These are phyloP conservation scores for Cryptococcus sp. DNA, from an alignment of 1,284 basidiomycete species.

Conservation along the genomic window DNA sequence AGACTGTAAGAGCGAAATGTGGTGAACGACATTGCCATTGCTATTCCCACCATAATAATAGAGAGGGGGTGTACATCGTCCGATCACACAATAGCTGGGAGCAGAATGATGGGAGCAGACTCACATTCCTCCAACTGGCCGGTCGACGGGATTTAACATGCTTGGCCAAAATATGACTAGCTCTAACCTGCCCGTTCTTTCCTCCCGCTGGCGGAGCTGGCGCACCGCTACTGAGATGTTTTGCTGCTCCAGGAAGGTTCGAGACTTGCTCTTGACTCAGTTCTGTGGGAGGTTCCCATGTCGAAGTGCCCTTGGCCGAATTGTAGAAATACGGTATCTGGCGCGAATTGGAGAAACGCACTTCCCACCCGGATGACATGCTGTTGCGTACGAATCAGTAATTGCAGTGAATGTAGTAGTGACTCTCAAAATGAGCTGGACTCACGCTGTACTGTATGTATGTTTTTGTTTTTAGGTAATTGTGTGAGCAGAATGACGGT, in stretches of 20 bases:
- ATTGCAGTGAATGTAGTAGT: neutral
- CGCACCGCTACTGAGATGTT: constrained; percentile 53
- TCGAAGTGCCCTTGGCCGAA: constrained; percentile 66
- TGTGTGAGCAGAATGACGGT: too few species aligned
- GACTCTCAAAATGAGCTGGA: too few species aligned
- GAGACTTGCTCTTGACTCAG: constrained; percentile 66
- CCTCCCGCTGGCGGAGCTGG: constrained; percentile 9
- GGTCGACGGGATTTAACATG: constrained; percentile 83
- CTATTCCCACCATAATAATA: too few species aligned
- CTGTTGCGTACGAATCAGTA: neutral
- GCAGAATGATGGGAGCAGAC: constrained; percentile 43
- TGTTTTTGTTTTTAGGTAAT: too few species aligned
- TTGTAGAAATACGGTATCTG: constrained; percentile 90
- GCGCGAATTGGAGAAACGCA: constrained; percentile 78
- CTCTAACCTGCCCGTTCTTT: constrained; percentile 66
- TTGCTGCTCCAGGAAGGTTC: constrained; percentile 68
- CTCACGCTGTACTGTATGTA: too few species aligned
- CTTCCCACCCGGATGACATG: constrained; percentile 62
- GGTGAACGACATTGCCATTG: neutral
- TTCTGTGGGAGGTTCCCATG: constrained; percentile 77
- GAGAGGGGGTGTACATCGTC: too few species aligned
- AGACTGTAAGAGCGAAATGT: neutral
- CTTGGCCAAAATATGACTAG: constrained; percentile 94
- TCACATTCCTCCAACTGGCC: constrained; percentile 86
- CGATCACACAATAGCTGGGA: neutral